Percentiles rank a stretch among this genome's conserved stretches.
Evolutionary conservation across 768 basidiomycete genomes (phyloP).

Genomic region (Tylopilus balloui): DNA sequence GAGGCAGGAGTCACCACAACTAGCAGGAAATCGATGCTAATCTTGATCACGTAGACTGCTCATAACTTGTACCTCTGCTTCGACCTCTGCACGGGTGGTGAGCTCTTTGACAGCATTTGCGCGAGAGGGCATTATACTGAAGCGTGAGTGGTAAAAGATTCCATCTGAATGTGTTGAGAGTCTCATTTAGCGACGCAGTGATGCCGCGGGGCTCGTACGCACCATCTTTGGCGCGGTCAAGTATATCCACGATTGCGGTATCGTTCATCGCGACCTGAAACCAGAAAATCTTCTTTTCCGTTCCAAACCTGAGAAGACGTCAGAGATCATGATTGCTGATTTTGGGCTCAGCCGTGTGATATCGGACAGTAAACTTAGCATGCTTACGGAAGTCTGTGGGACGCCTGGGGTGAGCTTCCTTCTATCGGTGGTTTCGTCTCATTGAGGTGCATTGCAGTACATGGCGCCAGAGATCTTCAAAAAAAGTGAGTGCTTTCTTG

Average conservation of each 20-base stretch:
- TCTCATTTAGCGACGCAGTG: constrained; percentile 46
- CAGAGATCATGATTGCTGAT: constrained; percentile 96
- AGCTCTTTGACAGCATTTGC: constrained; percentile 98
- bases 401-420: constrained; percentile 67
- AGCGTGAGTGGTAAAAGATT: constrained; percentile 48
- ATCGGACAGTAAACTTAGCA: constrained; percentile 81
- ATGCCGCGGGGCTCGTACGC: constrained; percentile 84
- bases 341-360: constrained; percentile 91
- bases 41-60: constrained; percentile 51
- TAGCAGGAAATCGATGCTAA: not conserved
- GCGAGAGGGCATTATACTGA: constrained; percentile 97
- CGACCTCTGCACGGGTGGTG: constrained; percentile 95
- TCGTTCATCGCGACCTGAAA: constrained; percentile 96
- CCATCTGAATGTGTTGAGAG: not conserved
- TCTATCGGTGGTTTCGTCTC: not conserved
- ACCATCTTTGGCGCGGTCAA: constrained; percentile 84
- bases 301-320: constrained; percentile 71
- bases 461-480: constrained; percentile 97
- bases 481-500: constrained; percentile 54
- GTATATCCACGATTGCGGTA: constrained; percentile 87
- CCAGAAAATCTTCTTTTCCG: constrained; percentile 98
- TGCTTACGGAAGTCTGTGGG: constrained; percentile 94
- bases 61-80: constrained; percentile 94
- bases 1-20: constrained; percentile 49
- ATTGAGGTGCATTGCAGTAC: constrained; percentile 44